Evolutionary conservation across 331 rosid genomes (phyloP), one percentile per base, ranked within the genome.

Genomic region (Ulmus americana): DNA sequence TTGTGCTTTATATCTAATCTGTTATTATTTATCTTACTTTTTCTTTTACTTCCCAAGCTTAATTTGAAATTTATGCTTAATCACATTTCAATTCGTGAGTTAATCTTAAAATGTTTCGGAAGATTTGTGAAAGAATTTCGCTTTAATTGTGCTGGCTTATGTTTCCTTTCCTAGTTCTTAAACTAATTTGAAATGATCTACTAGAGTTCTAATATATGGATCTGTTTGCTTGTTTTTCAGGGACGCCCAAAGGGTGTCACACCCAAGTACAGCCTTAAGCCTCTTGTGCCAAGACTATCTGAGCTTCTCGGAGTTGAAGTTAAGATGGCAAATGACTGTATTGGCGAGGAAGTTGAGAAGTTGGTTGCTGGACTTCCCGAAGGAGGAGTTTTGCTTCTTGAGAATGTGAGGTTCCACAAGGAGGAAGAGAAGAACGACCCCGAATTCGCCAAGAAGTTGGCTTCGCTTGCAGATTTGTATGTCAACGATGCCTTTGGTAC

Each of bases 351-450:
- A 63, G 96, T 92, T 15, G 87, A 85, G 80, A 88, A 80, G 63
- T 74, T 92, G 79, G 96, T 86, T 58, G 92, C 87, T 67, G 70
- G 55, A 73, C 45, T 76, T 73, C 89, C 87, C 1, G 95, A 92
- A 63, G 97, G 97, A 39, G 97, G 96, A 48, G 94, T 86, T 61
- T 78, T 92, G 68, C 96, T 92, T n/a, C 89, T 92, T 11, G 96
- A 92, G 84, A 92, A 92, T 76, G 95, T 86, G 64, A 82, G 98
- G 75, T 92, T 92, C 77, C 45, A 88, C 83, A 88, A 85, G 80
- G 98, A 92, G 76, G 98, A 92, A 77, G 96, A 92, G 89, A 92
- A 92, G 88, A 92, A 92, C 8, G 96, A 88, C 60, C 96, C 96
- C 7, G 98, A 86, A 50, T 92, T 77, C 39, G 84, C 98, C 46